These are phyloP conservation scores for Pyrenochaeta sp. DNA, from an alignment of 2,329 filamentous ascomycete genomes.

Conservation along the genomic window DNA sequence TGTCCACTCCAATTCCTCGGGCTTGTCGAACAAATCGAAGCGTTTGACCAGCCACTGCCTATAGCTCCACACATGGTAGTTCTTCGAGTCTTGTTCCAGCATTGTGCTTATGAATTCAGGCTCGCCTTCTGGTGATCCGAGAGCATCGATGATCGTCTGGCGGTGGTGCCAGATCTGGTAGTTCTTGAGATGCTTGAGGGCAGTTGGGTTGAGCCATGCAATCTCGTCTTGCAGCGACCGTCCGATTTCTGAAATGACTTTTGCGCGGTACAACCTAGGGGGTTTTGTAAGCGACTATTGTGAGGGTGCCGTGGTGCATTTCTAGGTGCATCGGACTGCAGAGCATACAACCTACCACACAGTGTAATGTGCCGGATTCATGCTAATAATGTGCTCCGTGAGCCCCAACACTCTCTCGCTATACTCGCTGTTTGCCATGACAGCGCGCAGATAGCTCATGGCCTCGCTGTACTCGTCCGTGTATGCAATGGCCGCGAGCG, in stretches of 20 bases:
- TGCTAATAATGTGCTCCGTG: constrained; percentile 86
- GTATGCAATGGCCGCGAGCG: constrained; percentile 93
- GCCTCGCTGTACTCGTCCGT: constrained; percentile 88
- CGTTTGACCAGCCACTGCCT: constrained; percentile 77
- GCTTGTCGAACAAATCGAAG: constrained; percentile 62
- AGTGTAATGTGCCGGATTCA: constrained; percentile 98
- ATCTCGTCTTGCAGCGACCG: constrained; percentile 75
- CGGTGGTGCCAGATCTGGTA: constrained; percentile 93
- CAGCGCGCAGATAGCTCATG: constrained; percentile 89
- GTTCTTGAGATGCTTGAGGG: constrained; percentile 88
- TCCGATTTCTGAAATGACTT: constrained; percentile 72
- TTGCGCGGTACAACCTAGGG: constrained; percentile 82
- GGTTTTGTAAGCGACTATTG: constrained; percentile 17
- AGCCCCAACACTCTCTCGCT: constrained; percentile 79
- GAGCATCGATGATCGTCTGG: constrained; percentile 63
- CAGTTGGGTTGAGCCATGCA: constrained; percentile 83
- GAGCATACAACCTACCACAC: constrained; percentile 70
- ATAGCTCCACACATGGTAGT: constrained; percentile 99
- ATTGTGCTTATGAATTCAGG: constrained; percentile 78
- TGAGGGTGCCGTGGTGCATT: too few relatives aligned
- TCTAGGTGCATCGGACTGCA: too few relatives aligned
- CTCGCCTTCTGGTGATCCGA: constrained; percentile 70
- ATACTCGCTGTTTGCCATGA: constrained; percentile 89
- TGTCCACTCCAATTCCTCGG: constrained; percentile 72
- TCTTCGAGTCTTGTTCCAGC: constrained; percentile 87